phyloP scores from a whole-genome alignment of 768 basidiomycete species.

The Suillus brevipes region DNA sequence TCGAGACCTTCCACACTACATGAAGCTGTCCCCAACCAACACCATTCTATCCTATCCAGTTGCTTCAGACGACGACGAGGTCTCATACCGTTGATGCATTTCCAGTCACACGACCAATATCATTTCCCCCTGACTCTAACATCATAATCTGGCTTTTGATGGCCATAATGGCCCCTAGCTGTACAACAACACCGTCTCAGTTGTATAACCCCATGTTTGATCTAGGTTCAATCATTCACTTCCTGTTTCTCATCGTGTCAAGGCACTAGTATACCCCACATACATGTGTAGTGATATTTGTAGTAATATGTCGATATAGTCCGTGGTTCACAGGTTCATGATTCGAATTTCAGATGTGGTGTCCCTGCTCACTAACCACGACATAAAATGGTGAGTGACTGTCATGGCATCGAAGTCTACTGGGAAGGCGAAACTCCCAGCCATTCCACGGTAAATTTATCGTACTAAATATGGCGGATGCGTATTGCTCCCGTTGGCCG shows the following conservation, averaged over 20 bases:
- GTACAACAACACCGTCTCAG: neutral
- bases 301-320: conserved; percentile 6
- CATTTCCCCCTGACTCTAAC: neutral
- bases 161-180: conserved; percentile 6
- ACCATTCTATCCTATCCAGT: conserved; percentile 22
- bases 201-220: neutral
- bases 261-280: conserved; percentile 8
- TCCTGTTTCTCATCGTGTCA: neutral
- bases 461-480: neutral
- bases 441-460: neutral
- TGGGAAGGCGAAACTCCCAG: neutral
- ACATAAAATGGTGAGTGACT: neutral
- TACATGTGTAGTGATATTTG: conserved; percentile 6
- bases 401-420: no score
- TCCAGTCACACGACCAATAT: conserved; percentile 4
- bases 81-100: conserved; percentile 3
- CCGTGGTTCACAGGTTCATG: neutral
- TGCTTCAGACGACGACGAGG: conserved; percentile 29
- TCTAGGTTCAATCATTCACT: conserved; percentile 1
- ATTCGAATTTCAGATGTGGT: neutral
- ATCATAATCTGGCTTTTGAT: conserved; percentile 2
- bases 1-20: conserved; percentile 12
- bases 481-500: neutral
- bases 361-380: neutral
- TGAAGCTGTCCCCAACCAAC: conserved; percentile 18